Evolutionary conservation across 2,329 filamentous ascomycete species (phyloP).

Genomic region (Ambrosiella xylebori): DNA sequence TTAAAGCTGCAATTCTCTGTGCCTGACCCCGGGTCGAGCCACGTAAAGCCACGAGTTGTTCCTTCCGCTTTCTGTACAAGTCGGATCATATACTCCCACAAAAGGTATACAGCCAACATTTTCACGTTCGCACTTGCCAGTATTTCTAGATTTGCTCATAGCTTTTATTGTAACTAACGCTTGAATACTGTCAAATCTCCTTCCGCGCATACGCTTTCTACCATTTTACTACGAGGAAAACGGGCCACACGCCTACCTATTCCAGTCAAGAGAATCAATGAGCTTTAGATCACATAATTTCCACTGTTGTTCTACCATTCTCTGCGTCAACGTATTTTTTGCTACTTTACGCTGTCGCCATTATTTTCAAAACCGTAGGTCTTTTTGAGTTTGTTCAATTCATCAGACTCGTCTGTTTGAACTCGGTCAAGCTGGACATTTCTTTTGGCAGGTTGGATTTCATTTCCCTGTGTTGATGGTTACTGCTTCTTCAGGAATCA

Average conservation of each 20-base stretch:
- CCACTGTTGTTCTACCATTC: not conserved
- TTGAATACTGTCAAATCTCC: not conserved
- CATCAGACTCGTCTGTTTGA: not conserved
- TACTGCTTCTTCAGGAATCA: conserved; percentile 2
- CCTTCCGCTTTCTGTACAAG: not conserved
- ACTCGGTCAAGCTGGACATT: not conserved
- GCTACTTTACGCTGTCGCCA: not conserved
- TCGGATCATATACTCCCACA: not conserved
- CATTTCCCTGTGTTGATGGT: not conserved
- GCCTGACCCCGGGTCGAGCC: not conserved
- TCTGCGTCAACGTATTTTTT: not conserved
- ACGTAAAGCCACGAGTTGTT: not conserved
- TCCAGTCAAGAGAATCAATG: not conserved
- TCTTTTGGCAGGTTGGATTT: not conserved
- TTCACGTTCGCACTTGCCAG: not conserved
- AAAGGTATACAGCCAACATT: not conserved
- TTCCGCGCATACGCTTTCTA: not conserved
- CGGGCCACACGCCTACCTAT: not conserved
- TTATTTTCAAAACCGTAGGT: not conserved
- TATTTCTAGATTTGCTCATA: not conserved
- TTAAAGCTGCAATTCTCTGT: not conserved
- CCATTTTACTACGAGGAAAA: not conserved
- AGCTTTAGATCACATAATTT: not conserved
- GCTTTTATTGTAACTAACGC: not conserved
- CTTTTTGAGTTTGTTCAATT: too few species aligned